Base-by-base conservation (phyloP, 345 rosid genomes). In the Hibiscus mutabilis region DNA sequence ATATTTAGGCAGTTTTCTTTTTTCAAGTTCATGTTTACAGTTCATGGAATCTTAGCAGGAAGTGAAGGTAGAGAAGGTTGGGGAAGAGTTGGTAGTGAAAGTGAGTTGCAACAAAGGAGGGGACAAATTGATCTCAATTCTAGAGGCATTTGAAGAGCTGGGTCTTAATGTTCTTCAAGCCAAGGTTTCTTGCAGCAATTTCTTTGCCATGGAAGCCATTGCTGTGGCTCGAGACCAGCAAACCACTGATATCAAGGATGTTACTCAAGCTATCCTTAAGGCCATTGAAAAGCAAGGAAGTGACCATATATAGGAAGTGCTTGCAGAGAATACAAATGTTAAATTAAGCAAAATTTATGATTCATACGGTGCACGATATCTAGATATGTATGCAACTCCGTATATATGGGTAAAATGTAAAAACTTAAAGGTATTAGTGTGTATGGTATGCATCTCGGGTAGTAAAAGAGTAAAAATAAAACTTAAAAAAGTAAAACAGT, bases 111-210 rank as follows among this genome's bases (percentile, higher is more conserved):
- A 76, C 69, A 86, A 79, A 74, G 84, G 79, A 68, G 85, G 79
- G 57, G 76, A 76, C 21, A 82, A 71, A 73, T 79, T 90, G 63
- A 87, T 85, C 56, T 77, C 85, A 37, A 75, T 89, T 70, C 72
- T 92, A 62, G 93, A 86, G 75, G 88, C 79, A n/a, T 85, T 90
- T 75, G 96, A 90, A 58, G 81, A 85, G 63, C 82, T 90, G 87
- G 88, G 87, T 14, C 82, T 92, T 46, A 71, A 62, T 61, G 88
- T 88, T n/a, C 27, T 74, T 73, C 88, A 86, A 60, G 93, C 96
- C 55, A 86, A 74, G 62, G 90, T 77, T 70, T 84, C 90, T 21
- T 79, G 87, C 81, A 74, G 71, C 66, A 70, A 62, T 42, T 61
- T 53, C 14, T 92, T 90, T 68, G 14, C 68, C 66, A 86, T 92